Evolutionary conservation across 169 alveolate genomes (phyloP).

Genomic region (Plasmodium gonderi): DNA sequence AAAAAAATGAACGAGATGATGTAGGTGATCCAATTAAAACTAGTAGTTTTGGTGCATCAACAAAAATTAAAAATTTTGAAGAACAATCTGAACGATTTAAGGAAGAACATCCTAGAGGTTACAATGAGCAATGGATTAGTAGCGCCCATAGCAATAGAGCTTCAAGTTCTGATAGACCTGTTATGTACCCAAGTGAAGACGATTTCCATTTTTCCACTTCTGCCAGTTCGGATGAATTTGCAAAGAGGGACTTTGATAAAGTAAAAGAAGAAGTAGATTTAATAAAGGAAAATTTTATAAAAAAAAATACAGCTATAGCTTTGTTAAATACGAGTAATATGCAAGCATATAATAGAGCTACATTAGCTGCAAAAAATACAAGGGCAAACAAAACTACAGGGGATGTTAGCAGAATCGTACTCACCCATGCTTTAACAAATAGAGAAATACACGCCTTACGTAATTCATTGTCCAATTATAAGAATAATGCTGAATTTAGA

Average conservation of each 20-base stretch:
- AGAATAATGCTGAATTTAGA: constrained; percentile 41
- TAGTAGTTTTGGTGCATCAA: background rate
- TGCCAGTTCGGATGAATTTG: constrained; percentile 35
- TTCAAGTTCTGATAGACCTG: background rate
- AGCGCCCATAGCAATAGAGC: constrained; percentile 17
- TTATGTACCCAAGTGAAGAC: constrained; percentile 5
- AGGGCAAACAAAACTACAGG: constrained; percentile 46
- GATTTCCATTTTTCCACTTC: constrained; percentile 8
- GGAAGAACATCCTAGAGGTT: background rate
- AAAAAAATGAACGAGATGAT: background rate
- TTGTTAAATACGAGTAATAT: constrained; percentile 37
- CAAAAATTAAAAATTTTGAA: background rate
- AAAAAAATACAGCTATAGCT: constrained; percentile 46
- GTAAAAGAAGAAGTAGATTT: constrained; percentile 63
- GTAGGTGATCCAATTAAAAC: background rate
- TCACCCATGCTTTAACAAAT: constrained; percentile 56
- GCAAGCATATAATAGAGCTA: constrained; percentile 60
- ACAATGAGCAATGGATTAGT: background rate
- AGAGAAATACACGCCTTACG: constrained; percentile 49
- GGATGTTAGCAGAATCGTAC: constrained; percentile 51
- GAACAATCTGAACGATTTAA: constrained; percentile 8
- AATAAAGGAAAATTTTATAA: constrained; percentile 53
- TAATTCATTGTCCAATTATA: constrained; percentile 19
- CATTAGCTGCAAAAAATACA: constrained; percentile 52
- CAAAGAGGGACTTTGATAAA: constrained; percentile 21